phyloP scores from a whole-genome alignment of 176 grass and related monocot species.

The Neostapfia colusana region DNA sequence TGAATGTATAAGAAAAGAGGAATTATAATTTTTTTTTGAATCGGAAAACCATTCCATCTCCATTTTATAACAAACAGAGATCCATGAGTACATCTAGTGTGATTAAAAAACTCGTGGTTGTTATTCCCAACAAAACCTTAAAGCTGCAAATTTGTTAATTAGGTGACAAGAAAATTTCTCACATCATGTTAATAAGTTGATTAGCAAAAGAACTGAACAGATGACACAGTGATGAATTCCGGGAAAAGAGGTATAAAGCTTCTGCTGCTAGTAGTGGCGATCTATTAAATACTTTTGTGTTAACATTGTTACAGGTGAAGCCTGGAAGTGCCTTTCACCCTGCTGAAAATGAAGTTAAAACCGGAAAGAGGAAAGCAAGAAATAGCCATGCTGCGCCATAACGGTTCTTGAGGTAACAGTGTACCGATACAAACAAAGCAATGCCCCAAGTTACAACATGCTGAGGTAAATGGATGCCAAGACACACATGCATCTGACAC shows the following conservation, averaged over 20 bases:
- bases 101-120: background rate
- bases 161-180: background rate
- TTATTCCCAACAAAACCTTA: background rate
- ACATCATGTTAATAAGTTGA: background rate
- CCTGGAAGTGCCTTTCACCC: background rate
- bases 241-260: background rate
- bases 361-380: slow-evolving; percentile 7
- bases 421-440: slow-evolving; percentile 32
- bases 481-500: slow-evolving; percentile 34
- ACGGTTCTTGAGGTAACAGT: slow-evolving; percentile 9
- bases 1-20: background rate
- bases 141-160: background rate
- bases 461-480: slow-evolving; percentile 34
- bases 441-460: slow-evolving; percentile 32
- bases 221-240: background rate
- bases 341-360: slow-evolving; percentile 19
- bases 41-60: too few relatives aligned
- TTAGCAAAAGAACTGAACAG: background rate
- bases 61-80: too few relatives aligned
- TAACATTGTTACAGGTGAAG: background rate
- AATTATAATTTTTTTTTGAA: too few relatives aligned
- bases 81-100: too few relatives aligned
- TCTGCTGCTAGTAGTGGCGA: background rate
- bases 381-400: slow-evolving; percentile 12
- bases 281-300: background rate